Evolutionary conservation across 495 filamentous ascomycete species (phyloP), one percentile per base, ranked within the genome.

Genomic region (Penicillium flavigenum): DNA sequence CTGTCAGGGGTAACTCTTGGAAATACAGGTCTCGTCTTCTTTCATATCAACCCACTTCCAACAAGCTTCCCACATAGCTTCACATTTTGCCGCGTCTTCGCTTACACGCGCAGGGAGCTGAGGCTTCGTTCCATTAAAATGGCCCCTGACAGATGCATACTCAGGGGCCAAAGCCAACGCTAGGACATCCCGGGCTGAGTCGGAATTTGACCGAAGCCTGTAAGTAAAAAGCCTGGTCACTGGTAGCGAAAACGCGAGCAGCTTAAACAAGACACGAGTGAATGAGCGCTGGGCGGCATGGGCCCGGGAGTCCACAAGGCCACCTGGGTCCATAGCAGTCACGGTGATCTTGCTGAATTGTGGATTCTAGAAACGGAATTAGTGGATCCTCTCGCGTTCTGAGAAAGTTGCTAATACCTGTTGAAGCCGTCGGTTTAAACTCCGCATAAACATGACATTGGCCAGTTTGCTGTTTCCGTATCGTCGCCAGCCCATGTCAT

Each of bases 251-350:
- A 75, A 55, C 8, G 61, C 62, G 10, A 78, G 54, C 16, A 81
- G 31, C 12, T 70, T 68, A 26, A 64, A 64, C n/a, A 78, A 51
- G 11, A 60, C 52, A 27, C 65, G 73, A 47, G 64, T 64, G 6
- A 74, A 54, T 11, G 75, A 72, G 7, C 72, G 76, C 58, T 80
- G 80, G 9, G 58, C 73, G 16, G 58, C 65, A 45, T 79, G 56
- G 5, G 75, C 75, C 10, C 78, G 77, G 29, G 78, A 81, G 62
- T 79, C 73, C 14, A 62, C 57, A 26, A 81, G 51, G 29, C 65
- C 77, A 14, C 80, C 77, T 0, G 78, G 79, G 56, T 81, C 75
- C 36, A 80, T 71, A 20, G 72, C 70, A 7, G 77, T 66, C 17
- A 70, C 76, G 1, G 76, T 79, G 55, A 81, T 76, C 0, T 72